phyloP scores from a whole-genome alignment of 2,329 filamentous ascomycete species.

The Orbilia ellipsospora region DNA sequence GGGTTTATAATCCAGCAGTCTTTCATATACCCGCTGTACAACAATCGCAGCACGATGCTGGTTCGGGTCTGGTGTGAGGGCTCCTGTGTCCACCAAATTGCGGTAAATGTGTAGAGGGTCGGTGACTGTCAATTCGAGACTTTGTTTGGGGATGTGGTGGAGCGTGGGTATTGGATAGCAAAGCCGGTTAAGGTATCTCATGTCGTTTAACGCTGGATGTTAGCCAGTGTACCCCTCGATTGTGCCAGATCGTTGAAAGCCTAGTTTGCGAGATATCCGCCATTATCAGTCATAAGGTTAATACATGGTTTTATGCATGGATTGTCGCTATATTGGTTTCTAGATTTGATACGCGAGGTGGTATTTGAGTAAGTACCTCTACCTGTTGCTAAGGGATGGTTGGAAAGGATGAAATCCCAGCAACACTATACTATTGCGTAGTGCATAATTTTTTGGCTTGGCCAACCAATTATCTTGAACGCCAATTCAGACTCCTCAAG shows the following conservation, averaged over 20 bases:
- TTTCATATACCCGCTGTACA: conserved; percentile 78
- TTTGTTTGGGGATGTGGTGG: conserved; percentile 37
- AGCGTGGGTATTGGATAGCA: conserved; percentile 8
- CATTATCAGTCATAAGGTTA: conserved; percentile 1
- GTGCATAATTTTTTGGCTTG: too few relatives aligned
- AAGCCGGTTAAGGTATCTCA: not conserved
- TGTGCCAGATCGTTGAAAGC: not conserved
- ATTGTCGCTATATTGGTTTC: not conserved
- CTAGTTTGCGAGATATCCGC: not conserved
- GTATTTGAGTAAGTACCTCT: too few relatives aligned
- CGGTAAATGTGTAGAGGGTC: conserved; percentile 83
- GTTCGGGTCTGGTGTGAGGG: conserved; percentile 75
- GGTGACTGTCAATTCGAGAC: conserved; percentile 67
- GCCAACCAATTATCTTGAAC: too few relatives aligned
- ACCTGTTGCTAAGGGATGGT: too few relatives aligned
- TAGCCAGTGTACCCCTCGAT: not conserved
- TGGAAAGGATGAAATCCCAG: too few relatives aligned
- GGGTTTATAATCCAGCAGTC: conserved; percentile 81
- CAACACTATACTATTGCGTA: too few relatives aligned
- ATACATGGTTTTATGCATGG: not conserved
- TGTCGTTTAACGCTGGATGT: not conserved
- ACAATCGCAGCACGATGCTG: conserved; percentile 80
- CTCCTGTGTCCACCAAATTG: conserved; percentile 74
- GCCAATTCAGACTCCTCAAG: too few relatives aligned
- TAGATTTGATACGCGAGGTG: too few relatives aligned